Base-by-base conservation (phyloP, 2,329 filamentous ascomycete genomes). In the Epichloe amarillans region DNA sequence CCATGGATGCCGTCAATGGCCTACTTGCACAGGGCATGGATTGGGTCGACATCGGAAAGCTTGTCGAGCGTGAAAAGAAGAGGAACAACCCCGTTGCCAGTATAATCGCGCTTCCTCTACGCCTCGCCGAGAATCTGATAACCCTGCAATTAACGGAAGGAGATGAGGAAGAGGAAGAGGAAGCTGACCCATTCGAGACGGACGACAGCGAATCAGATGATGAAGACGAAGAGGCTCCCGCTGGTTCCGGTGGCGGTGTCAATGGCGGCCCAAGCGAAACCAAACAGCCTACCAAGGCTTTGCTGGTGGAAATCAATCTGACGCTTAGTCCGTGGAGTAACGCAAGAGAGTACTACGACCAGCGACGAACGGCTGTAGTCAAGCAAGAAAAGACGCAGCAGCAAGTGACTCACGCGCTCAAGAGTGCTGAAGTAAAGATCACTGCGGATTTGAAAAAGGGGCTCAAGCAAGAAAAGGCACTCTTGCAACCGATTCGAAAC, bases 21-120 rank as follows among this genome's bases (percentile, higher is more conserved):
- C 72, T 97, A n/a, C 80, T 98, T 53, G 80, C 80, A 5, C 88
- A 95, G 61, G 91, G 91, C 11, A 97, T 97, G 89, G 93, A 98
- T 60, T 98, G 93, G 93, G 82, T 88, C 11, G 86, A 96, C 57
- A 90, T 97, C 60, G 88, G 80, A 10, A 86, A 84, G 52, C 70
- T 98, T 54, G 86, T 98, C 49, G 88, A 95, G 63, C 79, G 88
- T 57, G 91, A 97, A 64, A 86, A 94, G 64, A 80, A 74, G 54
- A 76, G 83, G 46, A 75, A 80, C 30, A 98, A 98, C 57, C 80
- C 87, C 0, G 89, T 98, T 7, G 93, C 93, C 1, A 77, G 84
- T 52, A 82, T 89, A 43, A 95, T 98, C 61, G 86, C 86, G 62
- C 70, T 95, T 17, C 91, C 93, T 0, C 69, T 98, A 47, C 95